Conservation (phyloP, 768 basidiomycete genomes). For the Auriscalpium orientale region DNA sequence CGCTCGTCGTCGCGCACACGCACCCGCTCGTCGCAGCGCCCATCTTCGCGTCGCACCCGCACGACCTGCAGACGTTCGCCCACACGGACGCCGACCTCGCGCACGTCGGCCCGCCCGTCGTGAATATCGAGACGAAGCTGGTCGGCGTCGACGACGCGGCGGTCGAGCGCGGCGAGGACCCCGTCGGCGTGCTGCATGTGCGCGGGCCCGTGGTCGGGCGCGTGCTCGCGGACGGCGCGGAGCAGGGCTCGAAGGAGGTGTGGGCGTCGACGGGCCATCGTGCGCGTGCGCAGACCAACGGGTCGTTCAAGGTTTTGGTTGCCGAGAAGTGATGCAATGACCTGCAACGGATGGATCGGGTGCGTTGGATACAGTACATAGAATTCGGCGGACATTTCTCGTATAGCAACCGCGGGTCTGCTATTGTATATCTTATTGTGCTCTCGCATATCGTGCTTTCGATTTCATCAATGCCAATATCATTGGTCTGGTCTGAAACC, state of each 20-base stretch:
- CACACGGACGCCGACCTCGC: conserved; percentile 34
- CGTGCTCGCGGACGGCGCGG: conserved; percentile 28
- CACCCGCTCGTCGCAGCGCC: conserved; percentile 68
- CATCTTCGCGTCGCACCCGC: conserved; percentile 72
- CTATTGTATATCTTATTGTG: too few species aligned
- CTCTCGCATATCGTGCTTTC: too few species aligned
- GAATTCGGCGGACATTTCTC: too few species aligned
- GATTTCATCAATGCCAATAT: too few species aligned
- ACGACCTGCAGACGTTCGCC: conserved; percentile 72
- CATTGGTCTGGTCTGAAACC: too few species aligned
- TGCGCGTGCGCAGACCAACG: conserved; percentile 28
- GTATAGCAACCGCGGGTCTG: too few species aligned
- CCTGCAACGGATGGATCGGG: too few species aligned
- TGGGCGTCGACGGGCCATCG: conserved; percentile 26
- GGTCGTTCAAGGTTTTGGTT: conserved; percentile 27
- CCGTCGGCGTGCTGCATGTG: conserved; percentile 50
- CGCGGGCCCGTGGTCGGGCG: conserved; percentile 71
- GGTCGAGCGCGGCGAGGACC: conserved; percentile 62
- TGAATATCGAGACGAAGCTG: conserved; percentile 82
- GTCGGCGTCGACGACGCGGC: conserved; percentile 54
- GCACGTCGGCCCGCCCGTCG: conserved; percentile 72
- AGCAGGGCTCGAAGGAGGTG: conserved; percentile 10
- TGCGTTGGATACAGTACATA: too few species aligned
- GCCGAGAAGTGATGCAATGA: neutral
- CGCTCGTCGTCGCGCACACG: conserved; percentile 56